A percentile compares a stretch with the other conserved stretches of the same genome.
Conservation (phyloP, 768 basidiomycete genomes). For the Rhodotorula kratochvilovae region DNA sequence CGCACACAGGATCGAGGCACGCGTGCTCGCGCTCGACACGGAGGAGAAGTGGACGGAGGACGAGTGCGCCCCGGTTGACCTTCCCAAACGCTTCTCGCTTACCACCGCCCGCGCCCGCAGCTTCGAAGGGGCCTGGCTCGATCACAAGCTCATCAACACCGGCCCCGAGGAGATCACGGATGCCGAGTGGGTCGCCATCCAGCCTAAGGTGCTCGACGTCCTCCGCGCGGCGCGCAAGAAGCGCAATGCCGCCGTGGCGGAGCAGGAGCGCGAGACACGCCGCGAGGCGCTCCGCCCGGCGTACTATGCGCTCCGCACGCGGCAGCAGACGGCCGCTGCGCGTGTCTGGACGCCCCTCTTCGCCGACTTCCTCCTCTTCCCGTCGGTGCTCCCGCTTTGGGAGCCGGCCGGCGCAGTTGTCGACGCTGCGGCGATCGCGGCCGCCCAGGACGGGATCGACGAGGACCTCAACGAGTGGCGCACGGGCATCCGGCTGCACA, state of each 20-base stretch:
- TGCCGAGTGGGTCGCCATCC: not conserved
- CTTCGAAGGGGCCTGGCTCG: not conserved
- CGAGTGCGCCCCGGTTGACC: not conserved
- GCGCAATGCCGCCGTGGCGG: not conserved
- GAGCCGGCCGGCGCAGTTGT: not conserved
- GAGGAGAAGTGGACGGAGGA: not conserved
- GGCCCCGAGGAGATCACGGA: not conserved
- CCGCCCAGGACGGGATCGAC: not conserved
- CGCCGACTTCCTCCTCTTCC: constrained; percentile 8
- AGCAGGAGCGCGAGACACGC: not conserved
- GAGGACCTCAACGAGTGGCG: constrained; percentile 11
- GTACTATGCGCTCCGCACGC: not conserved
- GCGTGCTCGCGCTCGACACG: not conserved
- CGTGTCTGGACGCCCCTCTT: constrained; percentile 3
- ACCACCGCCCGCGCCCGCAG: not conserved
- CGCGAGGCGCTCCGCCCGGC: not conserved
- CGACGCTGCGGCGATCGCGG: not conserved
- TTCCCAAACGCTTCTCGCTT: not conserved
- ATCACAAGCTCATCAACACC: not conserved
- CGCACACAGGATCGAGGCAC: not conserved
- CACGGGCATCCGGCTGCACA: not conserved
- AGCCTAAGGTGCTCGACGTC: constrained; percentile 3
- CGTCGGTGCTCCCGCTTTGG: constrained; percentile 4
- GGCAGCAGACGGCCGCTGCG: not conserved
- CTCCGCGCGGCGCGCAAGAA: not conserved